Evolutionary conservation across 2,329 filamentous ascomycete genomes (phyloP).

Genomic region (Pseudodiploospora longispora): DNA sequence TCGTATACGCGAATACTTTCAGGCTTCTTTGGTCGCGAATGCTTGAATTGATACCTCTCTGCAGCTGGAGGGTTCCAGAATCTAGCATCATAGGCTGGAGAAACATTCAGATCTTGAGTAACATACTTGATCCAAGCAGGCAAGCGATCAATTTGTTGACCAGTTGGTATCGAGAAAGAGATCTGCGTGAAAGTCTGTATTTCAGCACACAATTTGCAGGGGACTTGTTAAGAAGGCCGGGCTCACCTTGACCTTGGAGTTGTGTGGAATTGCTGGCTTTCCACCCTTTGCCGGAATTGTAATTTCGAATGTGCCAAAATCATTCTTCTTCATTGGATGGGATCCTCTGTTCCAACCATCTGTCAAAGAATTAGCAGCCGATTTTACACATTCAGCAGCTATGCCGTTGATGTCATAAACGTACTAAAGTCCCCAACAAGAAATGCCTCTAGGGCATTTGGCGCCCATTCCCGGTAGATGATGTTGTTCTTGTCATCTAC

Average conservation of each 20-base stretch:
- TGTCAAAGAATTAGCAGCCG: constrained; percentile 23
- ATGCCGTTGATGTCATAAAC: constrained; percentile 19
- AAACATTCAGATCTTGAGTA: constrained; percentile 83
- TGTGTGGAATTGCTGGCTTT: constrained; percentile 73
- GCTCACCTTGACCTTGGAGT: constrained; percentile 87
- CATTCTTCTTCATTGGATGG: constrained; percentile 79
- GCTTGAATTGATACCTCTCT: constrained; percentile 77
- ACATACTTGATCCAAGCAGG: constrained; percentile 98
- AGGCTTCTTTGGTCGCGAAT: constrained; percentile 75
- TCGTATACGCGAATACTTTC: constrained; percentile 88
- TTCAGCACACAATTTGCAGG: not conserved
- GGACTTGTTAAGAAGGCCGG: too few species aligned
- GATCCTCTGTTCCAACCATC: constrained; percentile 80
- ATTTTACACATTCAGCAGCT: not conserved
- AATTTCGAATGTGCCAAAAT: constrained; percentile 82
- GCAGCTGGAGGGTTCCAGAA: constrained; percentile 89
- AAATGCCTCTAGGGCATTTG: constrained; percentile 75
- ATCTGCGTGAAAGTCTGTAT: constrained; percentile 45
- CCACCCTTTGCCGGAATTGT: constrained; percentile 65
- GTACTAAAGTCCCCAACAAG: constrained; percentile 92
- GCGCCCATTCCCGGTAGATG: constrained; percentile 91
- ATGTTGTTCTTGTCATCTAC: constrained; percentile 77
- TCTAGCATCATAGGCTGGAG: constrained; percentile 85
- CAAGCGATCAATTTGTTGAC: constrained; percentile 77
- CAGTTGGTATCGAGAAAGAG: constrained; percentile 69